Percentiles rank a stretch among this genome's conserved stretches.
Evolutionary conservation across 2,329 filamentous ascomycete genomes (phyloP).

Genomic region (Aspergillus sp.): DNA sequence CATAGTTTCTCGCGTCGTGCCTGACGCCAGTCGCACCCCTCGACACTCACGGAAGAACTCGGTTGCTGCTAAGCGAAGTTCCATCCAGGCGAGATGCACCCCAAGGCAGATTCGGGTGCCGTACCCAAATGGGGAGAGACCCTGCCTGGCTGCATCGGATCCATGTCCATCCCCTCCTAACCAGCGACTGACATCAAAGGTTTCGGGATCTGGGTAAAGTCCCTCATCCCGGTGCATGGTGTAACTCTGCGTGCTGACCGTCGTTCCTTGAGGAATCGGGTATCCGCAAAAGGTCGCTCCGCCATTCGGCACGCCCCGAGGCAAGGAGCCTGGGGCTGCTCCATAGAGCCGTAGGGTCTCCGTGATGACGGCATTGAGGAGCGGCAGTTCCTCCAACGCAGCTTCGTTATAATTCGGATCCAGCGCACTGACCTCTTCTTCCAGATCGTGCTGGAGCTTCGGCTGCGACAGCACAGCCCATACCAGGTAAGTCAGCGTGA

Average conservation of each 20-base stretch:
- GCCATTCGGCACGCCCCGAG: slow-evolving; percentile 51
- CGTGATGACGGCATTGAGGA: slow-evolving; percentile 59
- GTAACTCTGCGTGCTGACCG: slow-evolving; percentile 55
- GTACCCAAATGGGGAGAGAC: slow-evolving; percentile 68
- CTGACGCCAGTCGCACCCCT: slow-evolving; percentile 10
- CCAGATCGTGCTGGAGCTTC: slow-evolving; percentile 48
- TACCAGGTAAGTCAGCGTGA: slow-evolving; percentile 51
- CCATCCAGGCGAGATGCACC: slow-evolving; percentile 64
- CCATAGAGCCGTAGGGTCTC: slow-evolving; percentile 61
- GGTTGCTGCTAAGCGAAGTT: slow-evolving; percentile 53
- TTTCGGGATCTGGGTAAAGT: slow-evolving; percentile 52
- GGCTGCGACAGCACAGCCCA: slow-evolving; percentile 37
- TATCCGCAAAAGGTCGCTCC: slow-evolving; percentile 45
- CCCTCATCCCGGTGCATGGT: slow-evolving; percentile 55
- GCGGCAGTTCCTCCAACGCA: slow-evolving; percentile 53
- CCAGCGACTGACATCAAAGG: slow-evolving; percentile 57
- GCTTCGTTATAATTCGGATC: slow-evolving; percentile 40
- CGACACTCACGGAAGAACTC: slow-evolving; percentile 50
- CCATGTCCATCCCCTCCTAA: slow-evolving; percentile 34
- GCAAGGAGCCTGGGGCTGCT: slow-evolving; percentile 59
- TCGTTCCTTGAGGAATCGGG: slow-evolving; percentile 53
- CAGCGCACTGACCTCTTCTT: slow-evolving; percentile 47
- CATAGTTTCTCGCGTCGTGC: slow-evolving; percentile 35
- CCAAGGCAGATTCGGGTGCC: slow-evolving; percentile 69
- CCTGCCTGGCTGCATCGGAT: slow-evolving; percentile 17